These are phyloP conservation scores for Sanghuangporus sanghuang DNA, from an alignment of 1,284 basidiomycete species.

Conservation along the genomic window DNA sequence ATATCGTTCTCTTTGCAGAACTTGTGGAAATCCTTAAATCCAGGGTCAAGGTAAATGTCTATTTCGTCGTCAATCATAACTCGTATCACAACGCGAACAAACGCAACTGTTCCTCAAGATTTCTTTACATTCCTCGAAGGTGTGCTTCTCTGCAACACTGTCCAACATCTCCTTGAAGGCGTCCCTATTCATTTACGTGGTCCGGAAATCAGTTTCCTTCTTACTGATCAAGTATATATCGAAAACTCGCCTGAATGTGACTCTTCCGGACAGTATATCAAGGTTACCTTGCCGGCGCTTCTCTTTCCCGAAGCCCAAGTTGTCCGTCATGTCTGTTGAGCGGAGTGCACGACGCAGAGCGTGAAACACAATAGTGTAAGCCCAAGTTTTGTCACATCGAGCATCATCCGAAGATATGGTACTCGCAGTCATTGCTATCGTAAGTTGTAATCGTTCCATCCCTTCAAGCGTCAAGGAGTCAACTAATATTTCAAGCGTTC, in stretches of 20 bases:
- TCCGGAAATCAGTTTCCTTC: not conserved
- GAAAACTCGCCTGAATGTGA: slow-evolving; percentile 64
- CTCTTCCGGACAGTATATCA: slow-evolving; percentile 59
- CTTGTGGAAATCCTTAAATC: slow-evolving; percentile 80
- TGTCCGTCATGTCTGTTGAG: slow-evolving; percentile 66
- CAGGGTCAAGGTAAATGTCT: slow-evolving; percentile 84
- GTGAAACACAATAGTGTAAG: slow-evolving; percentile 7
- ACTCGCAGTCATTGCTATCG: slow-evolving; percentile 87
- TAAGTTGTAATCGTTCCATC: slow-evolving; percentile 90
- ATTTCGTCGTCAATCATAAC: slow-evolving; percentile 14
- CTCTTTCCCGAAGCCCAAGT: slow-evolving; percentile 67
- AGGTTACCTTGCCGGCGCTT: slow-evolving; percentile 68
- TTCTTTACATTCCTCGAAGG: slow-evolving; percentile 79
- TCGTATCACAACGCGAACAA: not conserved
- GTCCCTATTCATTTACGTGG: slow-evolving; percentile 44
- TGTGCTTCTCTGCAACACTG: slow-evolving; percentile 60
- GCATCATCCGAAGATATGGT: not conserved
- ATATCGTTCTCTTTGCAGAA: slow-evolving; percentile 77
- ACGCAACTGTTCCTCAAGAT: slow-evolving; percentile 53
- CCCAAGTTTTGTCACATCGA: not conserved
- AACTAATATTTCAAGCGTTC: not conserved
- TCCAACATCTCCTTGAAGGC: slow-evolving; percentile 76
- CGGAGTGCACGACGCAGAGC: not conserved
- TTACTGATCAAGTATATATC: not conserved
- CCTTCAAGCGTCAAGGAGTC: slow-evolving; percentile 36